Evolutionary conservation across 2,329 filamentous ascomycete genomes (phyloP).

Genomic region (Colletotrichum destructivum): DNA sequence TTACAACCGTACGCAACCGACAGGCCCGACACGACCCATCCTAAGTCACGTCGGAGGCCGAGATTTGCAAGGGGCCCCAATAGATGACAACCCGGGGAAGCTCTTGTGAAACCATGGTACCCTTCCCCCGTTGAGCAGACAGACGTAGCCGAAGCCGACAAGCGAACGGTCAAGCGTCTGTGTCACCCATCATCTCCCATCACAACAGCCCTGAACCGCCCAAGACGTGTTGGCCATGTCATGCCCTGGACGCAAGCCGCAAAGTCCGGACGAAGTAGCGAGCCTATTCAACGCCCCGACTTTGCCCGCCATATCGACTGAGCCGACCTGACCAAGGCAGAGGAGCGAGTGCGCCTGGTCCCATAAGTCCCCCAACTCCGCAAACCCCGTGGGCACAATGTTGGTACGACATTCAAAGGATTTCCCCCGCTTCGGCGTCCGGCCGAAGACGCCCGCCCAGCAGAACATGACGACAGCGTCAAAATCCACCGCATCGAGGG

Average conservation of each 20-base stretch:
- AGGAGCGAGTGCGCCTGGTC: background rate
- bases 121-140: constrained; percentile 20
- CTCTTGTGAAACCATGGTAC: constrained; percentile 22
- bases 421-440: constrained; percentile 2
- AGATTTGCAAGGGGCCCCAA: background rate
- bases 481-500: background rate
- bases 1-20: background rate
- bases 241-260: constrained; percentile 10
- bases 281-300: constrained; percentile 12
- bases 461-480: background rate
- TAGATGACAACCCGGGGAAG: background rate
- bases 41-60: constrained; percentile 16
- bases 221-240: background rate
- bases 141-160: constrained; percentile 22
- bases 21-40: constrained; percentile 7
- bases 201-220: constrained; percentile 2
- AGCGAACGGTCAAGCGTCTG: constrained; percentile 9
- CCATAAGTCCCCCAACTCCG: background rate
- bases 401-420: background rate
- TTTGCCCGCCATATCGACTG: background rate
- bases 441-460: background rate
- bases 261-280: background rate
- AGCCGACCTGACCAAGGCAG: background rate
- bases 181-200: background rate
- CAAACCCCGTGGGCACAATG: background rate